phyloP scores from a whole-genome alignment of 768 basidiomycete genomes.

The Coprinellus micaceus region DNA sequence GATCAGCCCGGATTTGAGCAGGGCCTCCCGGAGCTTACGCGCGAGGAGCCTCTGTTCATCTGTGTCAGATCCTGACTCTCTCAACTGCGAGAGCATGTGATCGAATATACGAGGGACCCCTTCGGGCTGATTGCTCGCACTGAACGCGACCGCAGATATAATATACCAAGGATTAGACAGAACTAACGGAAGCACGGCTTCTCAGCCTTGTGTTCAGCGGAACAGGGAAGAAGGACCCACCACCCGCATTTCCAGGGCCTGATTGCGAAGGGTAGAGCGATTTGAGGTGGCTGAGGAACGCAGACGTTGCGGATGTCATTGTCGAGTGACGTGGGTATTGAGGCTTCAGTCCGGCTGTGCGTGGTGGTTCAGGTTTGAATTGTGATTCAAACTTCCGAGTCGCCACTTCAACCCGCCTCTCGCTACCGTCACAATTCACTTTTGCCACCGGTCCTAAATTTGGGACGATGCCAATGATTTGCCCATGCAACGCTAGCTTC shows the following conservation, averaged over 20 bases:
- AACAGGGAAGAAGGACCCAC: constrained; percentile 12
- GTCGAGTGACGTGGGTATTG: no score
- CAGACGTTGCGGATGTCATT: constrained; percentile 39
- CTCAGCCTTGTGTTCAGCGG: not conserved
- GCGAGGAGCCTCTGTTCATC: constrained; percentile 41
- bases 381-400: no score
- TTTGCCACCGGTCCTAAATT: no score
- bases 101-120: constrained; percentile 54
- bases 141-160: constrained; percentile 53
- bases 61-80: constrained; percentile 6
- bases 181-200: no score
- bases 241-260: constrained; percentile 10
- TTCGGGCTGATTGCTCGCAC: constrained; percentile 56
- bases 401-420: no score
- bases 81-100: constrained; percentile 31
- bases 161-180: constrained; percentile 56
- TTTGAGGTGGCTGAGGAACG: constrained; percentile 43
- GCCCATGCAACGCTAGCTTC: no score
- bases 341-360: no score
- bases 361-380: no score
- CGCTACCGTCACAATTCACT: no score
- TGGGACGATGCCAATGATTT: no score
- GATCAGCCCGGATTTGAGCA: constrained; percentile 59
- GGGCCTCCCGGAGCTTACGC: constrained; percentile 54
- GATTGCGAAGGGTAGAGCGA: constrained; percentile 37